Evolutionary conservation across 179 eudicot species (phyloP).

Genomic region (Spinacia oleracea): DNA sequence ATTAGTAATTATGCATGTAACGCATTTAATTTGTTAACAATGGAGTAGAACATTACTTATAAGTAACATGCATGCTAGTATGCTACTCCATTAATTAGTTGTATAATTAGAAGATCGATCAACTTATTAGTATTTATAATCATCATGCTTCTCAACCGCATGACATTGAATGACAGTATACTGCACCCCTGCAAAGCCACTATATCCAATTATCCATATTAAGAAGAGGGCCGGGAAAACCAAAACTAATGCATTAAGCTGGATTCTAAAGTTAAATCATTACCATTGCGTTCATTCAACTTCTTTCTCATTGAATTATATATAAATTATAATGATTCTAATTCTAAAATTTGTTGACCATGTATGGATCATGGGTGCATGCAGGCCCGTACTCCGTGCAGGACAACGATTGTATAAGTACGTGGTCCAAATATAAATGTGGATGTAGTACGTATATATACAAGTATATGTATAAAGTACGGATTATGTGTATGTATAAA

Average conservation of each 20-base stretch:
- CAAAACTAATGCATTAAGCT: not conserved
- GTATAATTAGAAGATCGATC: not conserved
- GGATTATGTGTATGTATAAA: too few species aligned
- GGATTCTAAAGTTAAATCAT: constrained; percentile 7
- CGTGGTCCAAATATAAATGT: not conserved
- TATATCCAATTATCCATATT: not conserved
- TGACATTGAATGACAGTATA: constrained; percentile 12
- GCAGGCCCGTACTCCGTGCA: too few species aligned
- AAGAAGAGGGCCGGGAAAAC: not conserved
- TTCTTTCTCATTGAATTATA: not conserved
- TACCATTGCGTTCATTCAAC: not conserved
- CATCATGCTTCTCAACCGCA: constrained; percentile 11
- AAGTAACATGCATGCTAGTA: constrained; percentile 8
- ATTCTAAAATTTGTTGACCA: not conserved
- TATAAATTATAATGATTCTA: not conserved
- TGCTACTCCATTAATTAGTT: too few species aligned
- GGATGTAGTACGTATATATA: too few species aligned
- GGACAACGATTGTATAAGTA: not conserved
- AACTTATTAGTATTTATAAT: not conserved
- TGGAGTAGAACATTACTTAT: not conserved
- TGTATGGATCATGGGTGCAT: too few species aligned
- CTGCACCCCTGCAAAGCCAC: not conserved
- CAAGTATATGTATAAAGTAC: too few species aligned
- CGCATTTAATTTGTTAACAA: too few species aligned
- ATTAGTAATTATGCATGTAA: too few species aligned